Conservation (phyloP, 495 filamentous ascomycete genomes). For the Aspergillus haitiensis region DNA sequence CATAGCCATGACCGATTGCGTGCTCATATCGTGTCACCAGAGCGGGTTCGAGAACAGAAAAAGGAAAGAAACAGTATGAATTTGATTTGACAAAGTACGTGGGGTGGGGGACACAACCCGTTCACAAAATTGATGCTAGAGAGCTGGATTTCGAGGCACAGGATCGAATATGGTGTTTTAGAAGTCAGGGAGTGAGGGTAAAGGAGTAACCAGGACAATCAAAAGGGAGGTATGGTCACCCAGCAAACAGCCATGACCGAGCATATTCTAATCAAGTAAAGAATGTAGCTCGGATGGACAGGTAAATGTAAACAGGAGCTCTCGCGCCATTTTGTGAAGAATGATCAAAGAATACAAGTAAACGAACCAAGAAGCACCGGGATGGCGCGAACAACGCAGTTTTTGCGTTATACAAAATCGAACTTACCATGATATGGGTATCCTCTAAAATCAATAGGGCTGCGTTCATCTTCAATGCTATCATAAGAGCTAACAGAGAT, state of each 20-base stretch:
- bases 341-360: slow-evolving; percentile 21
- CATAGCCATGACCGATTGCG: slow-evolving; percentile 47
- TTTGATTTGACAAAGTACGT: slow-evolving; percentile 8
- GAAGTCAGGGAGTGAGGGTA: neutral
- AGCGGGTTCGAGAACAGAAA: slow-evolving; percentile 12
- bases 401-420: slow-evolving; percentile 30
- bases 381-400: slow-evolving; percentile 47
- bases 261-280: slow-evolving; percentile 14
- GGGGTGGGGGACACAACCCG: neutral
- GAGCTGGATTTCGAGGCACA: slow-evolving; percentile 2
- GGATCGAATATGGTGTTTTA: neutral
- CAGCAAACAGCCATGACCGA: neutral
- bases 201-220: neutral
- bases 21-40: slow-evolving; percentile 35
- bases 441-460: slow-evolving; percentile 44
- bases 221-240: neutral
- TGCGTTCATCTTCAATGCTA: slow-evolving; percentile 49
- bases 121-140: slow-evolving; percentile 12
- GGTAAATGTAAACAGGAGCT: slow-evolving; percentile 20
- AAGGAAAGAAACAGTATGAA: slow-evolving; percentile 13
- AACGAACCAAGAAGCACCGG: slow-evolving; percentile 33
- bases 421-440: slow-evolving; percentile 50
- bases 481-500: slow-evolving; percentile 53
- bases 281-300: slow-evolving; percentile 10
- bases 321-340: slow-evolving; percentile 15